Evolutionary conservation across 176 grass and related monocot genomes (phyloP), one percentile per base, ranked within the genome.

Genomic region (Oryza punctata): DNA sequence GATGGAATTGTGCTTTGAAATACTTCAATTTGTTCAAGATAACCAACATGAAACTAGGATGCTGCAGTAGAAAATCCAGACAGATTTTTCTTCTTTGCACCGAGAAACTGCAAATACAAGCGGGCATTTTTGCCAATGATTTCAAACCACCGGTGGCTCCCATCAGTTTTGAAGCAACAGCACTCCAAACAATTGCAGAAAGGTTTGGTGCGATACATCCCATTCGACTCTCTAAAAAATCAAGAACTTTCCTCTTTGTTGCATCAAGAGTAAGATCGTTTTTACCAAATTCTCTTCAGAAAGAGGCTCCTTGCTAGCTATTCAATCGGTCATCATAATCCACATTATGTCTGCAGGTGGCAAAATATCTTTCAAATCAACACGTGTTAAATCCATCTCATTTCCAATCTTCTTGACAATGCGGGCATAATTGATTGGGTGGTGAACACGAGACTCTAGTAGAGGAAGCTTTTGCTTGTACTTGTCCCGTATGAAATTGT

Each of bases 321-420:
- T 97, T 80, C 89, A 97, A 83, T 85, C 94, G 70, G 94, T 91
- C 57, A 97, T 85, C 25, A 89, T 90, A 25, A 97, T 64, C 19
- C 89, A 87, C 89, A 94, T 94, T 72, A 97, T 91, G 61, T 88
- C 83, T 65, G 94, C 91, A 72, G 89, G 94, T 63, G 89, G 91
- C 33, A 94, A 88, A 85, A 94, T 87, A 21, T 89, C 94, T 84
- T 94, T 87, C 63, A 97, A 78, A 80, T 97, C 94, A 59, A 97
- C 91, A 75, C 86, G 85, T 21, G 91, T 97, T 75, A 97, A 80
- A 77, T 97, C 94, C 65, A 89, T 86, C 87, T 97, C 94, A 67
- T 94, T 97, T 76, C 91, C 94, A 77, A 97, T 97, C 83, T 97
- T 97, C 79, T 97, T 91, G 28, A 94, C 91, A 69, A 97, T 87